A percentile compares a stretch with the other conserved stretches of the same genome.
These are phyloP conservation scores for Stemphylium lycopersici DNA, from an alignment of 2,329 filamentous ascomycete species.

Conservation along the genomic window DNA sequence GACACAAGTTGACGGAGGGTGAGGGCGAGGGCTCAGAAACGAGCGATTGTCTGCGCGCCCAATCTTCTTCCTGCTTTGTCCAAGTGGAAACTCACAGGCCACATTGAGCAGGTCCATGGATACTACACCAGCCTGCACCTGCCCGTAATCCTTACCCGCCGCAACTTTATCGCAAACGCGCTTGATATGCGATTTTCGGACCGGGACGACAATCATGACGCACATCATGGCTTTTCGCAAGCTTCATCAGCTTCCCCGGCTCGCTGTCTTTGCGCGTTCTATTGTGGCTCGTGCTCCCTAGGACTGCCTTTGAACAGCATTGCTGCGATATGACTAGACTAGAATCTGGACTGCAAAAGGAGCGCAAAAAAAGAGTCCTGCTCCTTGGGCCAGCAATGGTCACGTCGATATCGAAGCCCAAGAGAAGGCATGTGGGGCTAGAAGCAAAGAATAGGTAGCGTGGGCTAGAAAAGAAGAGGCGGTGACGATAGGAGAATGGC, in stretches of 20 bases:
- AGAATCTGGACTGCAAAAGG: too few relatives aligned
- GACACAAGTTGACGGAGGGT: not conserved
- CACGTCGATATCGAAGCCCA: not conserved
- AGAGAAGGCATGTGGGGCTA: not conserved
- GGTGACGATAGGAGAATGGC: slow-evolving; percentile 5
- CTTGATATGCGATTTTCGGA: not conserved
- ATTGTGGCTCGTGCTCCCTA: not conserved
- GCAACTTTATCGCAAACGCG: not conserved
- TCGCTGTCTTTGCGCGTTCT: not conserved
- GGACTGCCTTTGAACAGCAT: too few relatives aligned
- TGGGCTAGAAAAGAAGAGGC: not conserved
- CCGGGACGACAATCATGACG: not conserved
- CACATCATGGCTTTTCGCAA: not conserved
- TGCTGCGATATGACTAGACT: too few relatives aligned
- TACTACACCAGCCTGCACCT: slow-evolving; percentile 1
- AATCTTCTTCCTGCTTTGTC: not conserved
- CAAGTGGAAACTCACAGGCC: not conserved
- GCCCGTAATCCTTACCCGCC: not conserved
- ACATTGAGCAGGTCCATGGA: not conserved
- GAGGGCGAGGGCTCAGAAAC: not conserved
- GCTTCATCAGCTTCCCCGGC: not conserved
- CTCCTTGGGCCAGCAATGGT: too few relatives aligned
- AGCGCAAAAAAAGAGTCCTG: not conserved
- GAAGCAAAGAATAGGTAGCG: not conserved
- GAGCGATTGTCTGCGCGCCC: not conserved